Evolutionary conservation across 257 asterid genomes (phyloP).

Genomic region (Solanum paucissectum): DNA sequence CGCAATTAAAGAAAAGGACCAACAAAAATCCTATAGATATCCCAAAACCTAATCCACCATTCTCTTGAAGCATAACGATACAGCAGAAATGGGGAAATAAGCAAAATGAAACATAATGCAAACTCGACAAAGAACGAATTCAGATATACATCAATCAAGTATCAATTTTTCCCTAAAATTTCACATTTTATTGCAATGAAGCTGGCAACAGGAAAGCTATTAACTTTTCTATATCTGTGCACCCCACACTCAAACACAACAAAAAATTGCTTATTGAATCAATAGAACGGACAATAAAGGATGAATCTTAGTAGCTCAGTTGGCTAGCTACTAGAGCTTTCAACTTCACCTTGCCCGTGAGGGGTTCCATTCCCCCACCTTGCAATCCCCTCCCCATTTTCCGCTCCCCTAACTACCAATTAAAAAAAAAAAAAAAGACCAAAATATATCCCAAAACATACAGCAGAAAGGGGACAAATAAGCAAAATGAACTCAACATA

Average conservation of each 20-base stretch:
- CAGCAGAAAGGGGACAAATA: not conserved
- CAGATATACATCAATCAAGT: not conserved
- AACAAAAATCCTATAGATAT: not conserved
- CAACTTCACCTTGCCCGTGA: not conserved
- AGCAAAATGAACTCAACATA: not conserved
- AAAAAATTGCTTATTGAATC: not conserved
- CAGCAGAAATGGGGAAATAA: not conserved
- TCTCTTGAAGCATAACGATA: not conserved
- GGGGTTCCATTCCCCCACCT: not conserved
- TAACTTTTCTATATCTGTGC: not conserved
- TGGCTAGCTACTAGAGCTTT: not conserved
- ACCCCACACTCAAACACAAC: not conserved
- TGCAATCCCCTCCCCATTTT: not conserved
- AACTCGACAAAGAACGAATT: not conserved
- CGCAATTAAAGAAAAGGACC: not conserved
- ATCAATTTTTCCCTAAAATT: not conserved
- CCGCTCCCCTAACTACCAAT: not conserved
- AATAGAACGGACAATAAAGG: not conserved
- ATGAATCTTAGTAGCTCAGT: not conserved
- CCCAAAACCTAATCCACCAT: not conserved
- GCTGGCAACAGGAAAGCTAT: not conserved
- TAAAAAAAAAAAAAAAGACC: not conserved
- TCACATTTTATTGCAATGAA: not conserved
- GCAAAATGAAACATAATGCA: not conserved
- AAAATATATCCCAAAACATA: not conserved